phyloP scores from a whole-genome alignment of 2,329 filamentous ascomycete genomes.

The Ophiocordyceps australis region DNA sequence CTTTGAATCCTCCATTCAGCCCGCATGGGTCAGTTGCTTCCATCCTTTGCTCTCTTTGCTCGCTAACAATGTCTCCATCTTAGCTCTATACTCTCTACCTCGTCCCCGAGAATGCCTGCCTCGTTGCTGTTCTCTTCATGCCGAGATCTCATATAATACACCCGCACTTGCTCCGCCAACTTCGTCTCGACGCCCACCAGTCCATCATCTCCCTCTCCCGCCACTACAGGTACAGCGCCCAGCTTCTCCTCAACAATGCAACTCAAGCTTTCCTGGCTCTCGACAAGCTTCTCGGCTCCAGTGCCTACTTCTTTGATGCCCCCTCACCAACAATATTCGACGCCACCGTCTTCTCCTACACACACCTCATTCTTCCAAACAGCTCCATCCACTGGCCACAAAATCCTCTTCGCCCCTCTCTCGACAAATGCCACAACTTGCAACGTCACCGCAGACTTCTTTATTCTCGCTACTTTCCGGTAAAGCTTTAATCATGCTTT shows the following conservation, averaged over 20 bases:
- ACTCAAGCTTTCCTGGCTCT: constrained; percentile 26
- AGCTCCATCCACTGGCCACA: no score
- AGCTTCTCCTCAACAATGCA: constrained; percentile 39
- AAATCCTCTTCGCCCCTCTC: no score
- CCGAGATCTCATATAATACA: constrained; percentile 42
- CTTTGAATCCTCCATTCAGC: constrained; percentile 58
- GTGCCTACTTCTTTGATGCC: constrained; percentile 30
- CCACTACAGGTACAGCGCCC: no score
- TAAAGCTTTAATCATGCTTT: no score
- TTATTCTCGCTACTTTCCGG: no score
- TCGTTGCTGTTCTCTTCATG: constrained; percentile 60
- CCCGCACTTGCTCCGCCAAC: constrained; percentile 40
- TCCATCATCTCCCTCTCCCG: no score
- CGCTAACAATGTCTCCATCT: not conserved
- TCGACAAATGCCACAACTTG: no score
- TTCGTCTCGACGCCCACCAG: constrained; percentile 59
- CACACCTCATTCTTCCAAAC: constrained; percentile 61
- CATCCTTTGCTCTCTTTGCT: not conserved
- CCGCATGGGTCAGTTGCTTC: constrained; percentile 52
- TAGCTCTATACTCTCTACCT: constrained; percentile 73
- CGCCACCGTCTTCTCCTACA: constrained; percentile 79
- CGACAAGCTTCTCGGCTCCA: constrained; percentile 18
- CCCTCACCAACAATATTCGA: constrained; percentile 58
- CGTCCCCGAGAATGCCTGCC: constrained; percentile 43
- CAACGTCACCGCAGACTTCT: no score